These are phyloP conservation scores for Gloeophyllum trabeum DNA, from an alignment of 768 basidiomycete species.

Conservation along the genomic window DNA sequence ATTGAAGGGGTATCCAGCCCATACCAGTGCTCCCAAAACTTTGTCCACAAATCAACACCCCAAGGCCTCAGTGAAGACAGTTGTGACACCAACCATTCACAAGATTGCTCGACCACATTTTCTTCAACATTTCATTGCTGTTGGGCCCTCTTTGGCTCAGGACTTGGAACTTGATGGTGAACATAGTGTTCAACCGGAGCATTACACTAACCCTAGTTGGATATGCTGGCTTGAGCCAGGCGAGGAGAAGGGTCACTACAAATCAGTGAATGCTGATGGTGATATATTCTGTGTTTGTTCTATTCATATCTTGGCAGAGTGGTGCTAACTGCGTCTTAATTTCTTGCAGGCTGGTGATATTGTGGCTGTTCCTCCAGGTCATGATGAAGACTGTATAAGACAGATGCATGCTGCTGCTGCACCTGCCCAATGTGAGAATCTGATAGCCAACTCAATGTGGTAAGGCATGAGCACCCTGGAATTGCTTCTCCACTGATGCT, in stretches of 20 bases:
- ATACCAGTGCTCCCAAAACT: too few relatives aligned
- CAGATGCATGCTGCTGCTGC: background rate
- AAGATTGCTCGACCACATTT: background rate
- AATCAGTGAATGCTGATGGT: too few relatives aligned
- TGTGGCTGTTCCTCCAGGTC: background rate
- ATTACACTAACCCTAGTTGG: conserved; percentile 14
- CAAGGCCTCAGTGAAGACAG: too few relatives aligned
- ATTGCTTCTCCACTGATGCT: background rate
- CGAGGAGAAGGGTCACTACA: conserved; percentile 5
- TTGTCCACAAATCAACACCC: too few relatives aligned
- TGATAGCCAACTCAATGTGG: conserved; percentile 51
- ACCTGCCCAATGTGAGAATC: background rate
- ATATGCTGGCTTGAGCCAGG: background rate
- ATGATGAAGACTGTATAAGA: background rate
- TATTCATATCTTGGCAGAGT: too few relatives aligned
- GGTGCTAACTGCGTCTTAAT: too few relatives aligned
- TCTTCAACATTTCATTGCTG: background rate
- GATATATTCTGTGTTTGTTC: too few relatives aligned
- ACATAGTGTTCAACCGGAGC: conserved; percentile 20
- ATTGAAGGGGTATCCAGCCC: too few relatives aligned
- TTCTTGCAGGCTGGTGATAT: background rate
- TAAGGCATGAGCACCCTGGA: conserved; percentile 18
- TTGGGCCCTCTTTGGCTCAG: too few relatives aligned
- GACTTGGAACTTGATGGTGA: background rate
- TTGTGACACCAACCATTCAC: background rate